A percentile compares a stretch with the other conserved stretches of the same genome.
Conservation (phyloP, 2,329 filamentous ascomycete species). For the Penicillium nordicum region DNA sequence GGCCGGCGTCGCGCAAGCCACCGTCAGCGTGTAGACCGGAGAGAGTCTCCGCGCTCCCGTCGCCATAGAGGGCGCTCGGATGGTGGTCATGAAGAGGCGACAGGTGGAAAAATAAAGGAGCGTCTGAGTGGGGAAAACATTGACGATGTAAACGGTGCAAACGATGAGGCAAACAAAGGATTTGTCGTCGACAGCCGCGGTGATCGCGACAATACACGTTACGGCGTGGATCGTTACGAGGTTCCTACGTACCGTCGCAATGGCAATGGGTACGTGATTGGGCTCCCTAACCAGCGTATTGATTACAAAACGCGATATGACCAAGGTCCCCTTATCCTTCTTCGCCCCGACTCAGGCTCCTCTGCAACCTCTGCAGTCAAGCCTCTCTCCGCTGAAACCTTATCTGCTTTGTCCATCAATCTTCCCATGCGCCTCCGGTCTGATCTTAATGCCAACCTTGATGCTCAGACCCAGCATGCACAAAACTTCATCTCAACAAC, state of each 20-base stretch:
- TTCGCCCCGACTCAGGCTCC: conserved; percentile 18
- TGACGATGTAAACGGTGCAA: not conserved
- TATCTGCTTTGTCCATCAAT: not conserved
- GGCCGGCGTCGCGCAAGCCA: conserved; percentile 17
- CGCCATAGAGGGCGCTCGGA: not conserved
- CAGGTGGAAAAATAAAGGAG: not conserved
- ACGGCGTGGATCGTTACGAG: conserved; percentile 68
- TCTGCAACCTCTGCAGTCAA: not conserved
- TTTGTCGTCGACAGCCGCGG: conserved; percentile 71
- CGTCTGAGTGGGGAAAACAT: not conserved
- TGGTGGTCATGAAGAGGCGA: too few species aligned
- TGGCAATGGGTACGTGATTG: conserved; percentile 69
- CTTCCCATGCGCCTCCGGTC: not conserved
- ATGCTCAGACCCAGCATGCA: not conserved
- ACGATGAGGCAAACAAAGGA: not conserved
- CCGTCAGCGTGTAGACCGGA: not conserved
- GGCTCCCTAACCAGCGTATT: conserved; percentile 61
- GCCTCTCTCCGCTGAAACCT: not conserved
- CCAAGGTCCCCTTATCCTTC: conserved; percentile 32
- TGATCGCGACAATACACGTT: conserved; percentile 70
- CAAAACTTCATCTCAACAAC: conserved; percentile 1
- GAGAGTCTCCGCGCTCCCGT: not conserved
- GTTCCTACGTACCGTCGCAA: conserved; percentile 68
- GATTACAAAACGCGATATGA: conserved; percentile 57
- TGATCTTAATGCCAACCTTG: not conserved